A percentile compares a stretch with the other conserved stretches of the same genome.
These are phyloP conservation scores for Pulchroboletus neoregius DNA, from an alignment of 1,284 basidiomycete genomes.

Conservation along the genomic window DNA sequence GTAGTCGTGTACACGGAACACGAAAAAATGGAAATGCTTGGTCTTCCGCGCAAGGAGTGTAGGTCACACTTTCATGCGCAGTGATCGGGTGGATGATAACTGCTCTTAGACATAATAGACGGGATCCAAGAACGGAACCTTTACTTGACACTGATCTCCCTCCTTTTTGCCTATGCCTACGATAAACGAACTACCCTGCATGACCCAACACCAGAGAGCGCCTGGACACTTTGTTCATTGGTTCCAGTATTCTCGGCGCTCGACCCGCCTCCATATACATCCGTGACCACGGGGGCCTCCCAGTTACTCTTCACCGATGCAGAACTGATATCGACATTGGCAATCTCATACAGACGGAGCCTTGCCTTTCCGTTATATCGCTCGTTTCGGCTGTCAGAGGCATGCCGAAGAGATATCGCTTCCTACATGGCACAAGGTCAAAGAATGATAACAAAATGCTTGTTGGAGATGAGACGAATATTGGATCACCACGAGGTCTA, in stretches of 20 bases:
- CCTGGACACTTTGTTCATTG: constrained; percentile 72
- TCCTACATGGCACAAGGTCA: constrained; percentile 55
- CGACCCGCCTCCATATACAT: constrained; percentile 56
- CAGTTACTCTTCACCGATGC: constrained; percentile 38
- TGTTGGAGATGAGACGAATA: constrained; percentile 65
- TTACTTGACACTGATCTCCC: constrained; percentile 61
- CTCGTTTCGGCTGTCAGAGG: constrained; percentile 66
- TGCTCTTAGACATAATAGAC: constrained; percentile 53
- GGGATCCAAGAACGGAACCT: constrained; percentile 51
- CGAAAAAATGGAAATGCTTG: constrained; percentile 64
- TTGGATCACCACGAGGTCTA: constrained; percentile 78
- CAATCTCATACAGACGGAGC: constrained; percentile 65
- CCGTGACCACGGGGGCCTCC: constrained; percentile 6
- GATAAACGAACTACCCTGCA: constrained; percentile 69
- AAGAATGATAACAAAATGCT: constrained; percentile 54
- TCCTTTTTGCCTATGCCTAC: constrained; percentile 74
- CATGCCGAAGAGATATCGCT: constrained; percentile 61
- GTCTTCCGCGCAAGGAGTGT: constrained; percentile 76
- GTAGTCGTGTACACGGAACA: constrained; percentile 59
- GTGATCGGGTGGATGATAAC: background rate
- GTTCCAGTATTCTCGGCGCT: constrained; percentile 74
- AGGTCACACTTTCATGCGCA: constrained; percentile 27
- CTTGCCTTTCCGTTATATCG: constrained; percentile 74
- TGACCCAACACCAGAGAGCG: constrained; percentile 77
- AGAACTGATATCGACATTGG: constrained; percentile 50